phyloP scores from a whole-genome alignment of 345 rosid species.

The Gynandropsis gynandra region DNA sequence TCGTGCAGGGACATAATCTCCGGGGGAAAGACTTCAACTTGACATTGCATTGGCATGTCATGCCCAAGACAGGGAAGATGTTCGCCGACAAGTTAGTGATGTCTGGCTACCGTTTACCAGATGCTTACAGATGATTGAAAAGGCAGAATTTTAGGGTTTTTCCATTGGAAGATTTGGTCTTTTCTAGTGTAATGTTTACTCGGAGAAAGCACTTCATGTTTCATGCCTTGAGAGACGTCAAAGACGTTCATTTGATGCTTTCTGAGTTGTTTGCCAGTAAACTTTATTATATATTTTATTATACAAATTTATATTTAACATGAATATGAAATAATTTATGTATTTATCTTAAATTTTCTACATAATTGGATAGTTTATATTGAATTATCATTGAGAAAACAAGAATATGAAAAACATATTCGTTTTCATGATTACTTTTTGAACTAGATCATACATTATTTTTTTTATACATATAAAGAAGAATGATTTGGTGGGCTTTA shows the following conservation, averaged over 20 bases:
- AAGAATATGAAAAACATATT: too few species aligned
- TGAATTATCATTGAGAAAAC: too few species aligned
- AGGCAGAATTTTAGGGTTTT: conserved; percentile 9
- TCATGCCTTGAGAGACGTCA: neutral
- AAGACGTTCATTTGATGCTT: conserved; percentile 6
- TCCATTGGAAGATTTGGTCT: conserved; percentile 1
- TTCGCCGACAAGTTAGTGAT: conserved; percentile 68
- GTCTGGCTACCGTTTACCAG: conserved; percentile 72
- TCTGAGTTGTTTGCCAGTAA: neutral
- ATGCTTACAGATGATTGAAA: conserved; percentile 56
- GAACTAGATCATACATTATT: too few species aligned
- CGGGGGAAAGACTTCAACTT: conserved; percentile 78
- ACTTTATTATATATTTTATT: too few species aligned
- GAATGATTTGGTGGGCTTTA: too few species aligned
- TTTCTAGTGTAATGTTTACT: too few species aligned
- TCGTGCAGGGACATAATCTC: conserved; percentile 70
- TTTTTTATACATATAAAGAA: too few species aligned
- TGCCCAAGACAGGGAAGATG: conserved; percentile 99
- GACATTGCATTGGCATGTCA: conserved; percentile 94
- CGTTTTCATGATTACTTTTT: too few species aligned
- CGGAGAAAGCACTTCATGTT: conserved; percentile 6
- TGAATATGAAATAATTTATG: too few species aligned
- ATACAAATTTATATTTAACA: too few species aligned
- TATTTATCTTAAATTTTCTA: too few species aligned
- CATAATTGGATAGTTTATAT: too few species aligned